A percentile compares a stretch with the other conserved stretches of the same genome.
Conservation (phyloP, 495 filamentous ascomycete genomes). For the Venustampulla echinocandica region DNA sequence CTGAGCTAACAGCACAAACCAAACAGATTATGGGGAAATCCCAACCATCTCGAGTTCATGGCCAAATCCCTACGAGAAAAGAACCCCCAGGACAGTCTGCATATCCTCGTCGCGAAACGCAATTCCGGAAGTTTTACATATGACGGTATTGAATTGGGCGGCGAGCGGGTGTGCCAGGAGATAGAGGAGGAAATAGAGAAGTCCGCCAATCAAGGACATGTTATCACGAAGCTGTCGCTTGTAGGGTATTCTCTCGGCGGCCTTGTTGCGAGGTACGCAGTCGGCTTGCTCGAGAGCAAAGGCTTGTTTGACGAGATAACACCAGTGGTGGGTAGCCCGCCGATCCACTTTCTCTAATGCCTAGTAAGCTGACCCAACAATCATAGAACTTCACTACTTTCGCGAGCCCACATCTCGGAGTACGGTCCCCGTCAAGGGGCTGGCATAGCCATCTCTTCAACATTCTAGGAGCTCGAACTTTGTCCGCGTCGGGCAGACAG, state of each 20-base stretch:
- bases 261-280: slow-evolving; percentile 76
- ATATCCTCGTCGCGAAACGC: slow-evolving; percentile 67
- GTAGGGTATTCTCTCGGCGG: slow-evolving; percentile 88
- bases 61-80: slow-evolving; percentile 56
- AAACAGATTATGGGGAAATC: slow-evolving; percentile 82
- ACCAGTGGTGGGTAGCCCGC: slow-evolving; percentile 50
- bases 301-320: slow-evolving; percentile 69
- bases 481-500: slow-evolving; percentile 77
- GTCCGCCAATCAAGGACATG: slow-evolving; percentile 53
- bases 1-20: slow-evolving; percentile 24
- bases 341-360: background rate
- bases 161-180: slow-evolving; percentile 79
- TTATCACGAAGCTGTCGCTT: slow-evolving; percentile 73
- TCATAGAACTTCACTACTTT: slow-evolving; percentile 83
- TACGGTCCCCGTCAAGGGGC: slow-evolving; percentile 60
- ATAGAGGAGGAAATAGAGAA: slow-evolving; percentile 72
- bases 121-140: slow-evolving; percentile 84
- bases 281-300: slow-evolving; percentile 73
- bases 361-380: slow-evolving; percentile 1
- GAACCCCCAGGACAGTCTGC: slow-evolving; percentile 46
- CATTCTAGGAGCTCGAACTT: slow-evolving; percentile 61
- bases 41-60: slow-evolving; percentile 67
- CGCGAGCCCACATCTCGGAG: slow-evolving; percentile 82
- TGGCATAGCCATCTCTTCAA: slow-evolving; percentile 61
- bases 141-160: slow-evolving; percentile 86